Conservation (phyloP, 768 basidiomycete species). For the Porpolomopsis calyptriformis region DNA sequence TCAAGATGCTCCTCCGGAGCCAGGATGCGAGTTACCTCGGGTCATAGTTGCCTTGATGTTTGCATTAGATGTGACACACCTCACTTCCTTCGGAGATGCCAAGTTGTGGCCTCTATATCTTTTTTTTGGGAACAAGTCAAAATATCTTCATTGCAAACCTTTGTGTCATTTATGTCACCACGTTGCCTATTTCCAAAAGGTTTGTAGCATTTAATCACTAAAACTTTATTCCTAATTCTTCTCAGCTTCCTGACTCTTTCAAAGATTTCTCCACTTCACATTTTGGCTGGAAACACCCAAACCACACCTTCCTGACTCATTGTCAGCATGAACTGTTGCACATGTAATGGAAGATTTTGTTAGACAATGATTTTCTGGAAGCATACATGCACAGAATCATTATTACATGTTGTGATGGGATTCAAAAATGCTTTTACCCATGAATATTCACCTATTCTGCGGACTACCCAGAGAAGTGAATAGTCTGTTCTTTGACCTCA, state of each 20-base stretch:
- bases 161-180: slow-evolving; percentile 24
- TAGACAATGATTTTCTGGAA: slow-evolving; percentile 19
- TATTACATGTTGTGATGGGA: slow-evolving; percentile 20
- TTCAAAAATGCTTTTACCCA: slow-evolving; percentile 20
- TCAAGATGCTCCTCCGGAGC: slow-evolving; percentile 5
- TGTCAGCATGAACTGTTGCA: slow-evolving; percentile 24
- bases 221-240: background rate
- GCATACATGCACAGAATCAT: slow-evolving; percentile 22
- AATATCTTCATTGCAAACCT: slow-evolving; percentile 24
- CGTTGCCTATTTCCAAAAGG: slow-evolving; percentile 29
- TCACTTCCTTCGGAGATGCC: slow-evolving; percentile 25
- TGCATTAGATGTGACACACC: slow-evolving; percentile 26
- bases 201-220: slow-evolving; percentile 10
- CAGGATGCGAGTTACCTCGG: slow-evolving; percentile 8
- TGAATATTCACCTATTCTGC: slow-evolving; percentile 25
- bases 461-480: slow-evolving; percentile 29
- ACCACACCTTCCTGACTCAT: slow-evolving; percentile 18
- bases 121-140: slow-evolving; percentile 28
- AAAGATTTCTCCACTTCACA: slow-evolving; percentile 15
- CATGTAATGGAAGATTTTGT: slow-evolving; percentile 17
- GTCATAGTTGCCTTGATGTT: slow-evolving; percentile 17
- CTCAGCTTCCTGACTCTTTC: slow-evolving; percentile 22
- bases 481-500: slow-evolving; percentile 1
- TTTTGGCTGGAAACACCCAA: slow-evolving; percentile 4
- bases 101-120: slow-evolving; percentile 32